Conservation (phyloP, 2,329 filamentous ascomycete genomes). For the Lasiodiplodia citricola region DNA sequence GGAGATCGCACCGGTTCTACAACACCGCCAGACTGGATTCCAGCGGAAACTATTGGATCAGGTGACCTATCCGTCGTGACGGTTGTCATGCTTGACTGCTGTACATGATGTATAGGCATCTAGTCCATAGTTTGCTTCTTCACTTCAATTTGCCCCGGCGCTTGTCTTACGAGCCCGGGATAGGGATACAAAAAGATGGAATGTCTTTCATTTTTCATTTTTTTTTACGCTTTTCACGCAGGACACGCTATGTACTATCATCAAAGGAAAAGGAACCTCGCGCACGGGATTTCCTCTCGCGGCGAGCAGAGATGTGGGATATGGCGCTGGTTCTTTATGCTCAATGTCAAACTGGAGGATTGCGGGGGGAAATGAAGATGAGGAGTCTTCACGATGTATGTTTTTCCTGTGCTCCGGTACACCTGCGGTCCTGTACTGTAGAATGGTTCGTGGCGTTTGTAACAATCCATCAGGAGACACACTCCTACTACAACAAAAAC, state of each 20-base stretch:
- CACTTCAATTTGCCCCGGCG: not conserved
- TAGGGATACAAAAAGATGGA: constrained; percentile 5
- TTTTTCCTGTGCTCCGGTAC: not conserved
- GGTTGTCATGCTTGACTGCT: constrained; percentile 35
- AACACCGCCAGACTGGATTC: constrained; percentile 9
- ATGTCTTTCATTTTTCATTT: not conserved
- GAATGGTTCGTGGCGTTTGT: not conserved
- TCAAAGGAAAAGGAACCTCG: not conserved
- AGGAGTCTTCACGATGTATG: not conserved
- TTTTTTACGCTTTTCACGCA: not conserved
- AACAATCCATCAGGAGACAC: not conserved
- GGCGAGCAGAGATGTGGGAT: constrained; percentile 12
- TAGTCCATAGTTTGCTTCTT: not conserved
- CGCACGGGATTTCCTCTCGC: not conserved
- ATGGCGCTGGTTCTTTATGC: constrained; percentile 2
- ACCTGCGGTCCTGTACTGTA: not conserved
- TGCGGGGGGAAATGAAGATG: not conserved
- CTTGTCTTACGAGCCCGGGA: not conserved
- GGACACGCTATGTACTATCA: constrained; percentile 5
- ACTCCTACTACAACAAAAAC: not conserved
- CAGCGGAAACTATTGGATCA: constrained; percentile 24
- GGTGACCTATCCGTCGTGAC: not conserved
- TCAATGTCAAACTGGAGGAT: not conserved
- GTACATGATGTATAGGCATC: not conserved
- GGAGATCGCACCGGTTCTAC: constrained; percentile 5